Base-by-base conservation (phyloP, 139 green algal genomes). In the Chlamydomonas applanata region DNA sequence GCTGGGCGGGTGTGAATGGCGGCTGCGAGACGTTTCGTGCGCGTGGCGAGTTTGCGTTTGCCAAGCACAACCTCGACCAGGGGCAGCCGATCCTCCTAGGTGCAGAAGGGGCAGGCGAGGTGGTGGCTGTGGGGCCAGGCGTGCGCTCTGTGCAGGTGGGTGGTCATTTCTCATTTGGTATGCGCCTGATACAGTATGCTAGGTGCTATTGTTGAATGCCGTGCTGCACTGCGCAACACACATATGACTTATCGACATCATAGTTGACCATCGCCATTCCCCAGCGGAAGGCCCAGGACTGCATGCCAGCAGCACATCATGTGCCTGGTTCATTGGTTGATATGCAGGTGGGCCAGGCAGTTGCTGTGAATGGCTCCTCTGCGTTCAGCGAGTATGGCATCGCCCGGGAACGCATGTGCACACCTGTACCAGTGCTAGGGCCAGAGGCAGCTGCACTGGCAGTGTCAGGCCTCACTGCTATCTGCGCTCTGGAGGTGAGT, bases 11-110 rank as follows among this genome's bases (percentile, higher is more conserved):
- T 46, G 71, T 93, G 35, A 93, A 93, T 59, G 89, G 87, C 14
- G 89, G 89, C 40, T 93, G 89, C 65, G 89, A 93, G 62, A 93
- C 89, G 0, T 93, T 93, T 68, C 59, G 89, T 0, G 80, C 46
- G 0, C 75, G 86, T 0, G 87, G 78, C 7, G 83, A 90, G 57
- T 29, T 24, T 61, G 65, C 7, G 19, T 54, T 20, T 40, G 20
- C 40, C 24, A 27, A 20, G n/a, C 27, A 34, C n/a, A 35, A 36
- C 34, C 64, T n/a, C 17, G 64, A 22, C 24, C 14, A 53, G 40
- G 64, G 64, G 22, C 40, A n/a, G 30, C 34, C 34, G 4, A 71
- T 89, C 56, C 36, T 68, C 4, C 76, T 94, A 22, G 89, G 89
- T 0, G 89, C 89, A 1, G 89, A 94, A 54, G 86, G 84, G 35